These are phyloP conservation scores for Arthrinium puccinioides DNA, from an alignment of 2,329 filamentous ascomycete genomes.

Conservation along the genomic window DNA sequence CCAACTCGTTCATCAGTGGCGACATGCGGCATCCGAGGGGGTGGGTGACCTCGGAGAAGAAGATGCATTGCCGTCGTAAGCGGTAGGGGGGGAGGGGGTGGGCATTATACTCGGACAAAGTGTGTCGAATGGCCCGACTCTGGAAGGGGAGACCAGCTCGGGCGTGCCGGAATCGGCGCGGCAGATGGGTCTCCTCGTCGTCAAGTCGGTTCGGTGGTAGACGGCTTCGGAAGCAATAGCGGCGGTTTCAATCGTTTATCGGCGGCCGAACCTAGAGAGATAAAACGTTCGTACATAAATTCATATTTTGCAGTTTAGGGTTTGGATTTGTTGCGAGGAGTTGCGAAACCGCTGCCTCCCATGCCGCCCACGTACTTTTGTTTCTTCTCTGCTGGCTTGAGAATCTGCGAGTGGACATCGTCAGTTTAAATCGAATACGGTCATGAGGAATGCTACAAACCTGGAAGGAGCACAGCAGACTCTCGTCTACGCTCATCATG, in stretches of 20 bases:
- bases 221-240: conserved; percentile 1
- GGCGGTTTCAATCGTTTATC: conserved; percentile 49
- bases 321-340: conserved; percentile 61
- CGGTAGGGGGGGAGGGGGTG: neutral
- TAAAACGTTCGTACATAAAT: conserved; percentile 67
- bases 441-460: conserved; percentile 37
- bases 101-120: conserved; percentile 2
- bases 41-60: neutral
- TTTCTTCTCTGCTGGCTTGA: conserved; percentile 99
- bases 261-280: conserved; percentile 88
- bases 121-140: conserved; percentile 2
- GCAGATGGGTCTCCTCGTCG: neutral
- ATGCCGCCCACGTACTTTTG: conserved; percentile 93
- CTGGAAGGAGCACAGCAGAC: conserved; percentile 98
- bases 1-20: conserved; percentile 9
- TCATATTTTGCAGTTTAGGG: conserved; percentile 51
- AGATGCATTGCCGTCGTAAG: conserved; percentile 5
- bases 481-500: conserved; percentile 99
- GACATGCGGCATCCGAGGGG: conserved; percentile 2
- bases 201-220: conserved; percentile 12
- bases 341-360: conserved; percentile 63
- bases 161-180: too few relatives aligned
- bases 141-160: too few relatives aligned
- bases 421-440: conserved; percentile 1
- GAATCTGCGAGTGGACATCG: conserved; percentile 54